A percentile compares a stretch with the other conserved stretches of the same genome.
These are phyloP conservation scores for Dicorynia guianensis DNA, from an alignment of 306 rosid genomes.

Conservation along the genomic window DNA sequence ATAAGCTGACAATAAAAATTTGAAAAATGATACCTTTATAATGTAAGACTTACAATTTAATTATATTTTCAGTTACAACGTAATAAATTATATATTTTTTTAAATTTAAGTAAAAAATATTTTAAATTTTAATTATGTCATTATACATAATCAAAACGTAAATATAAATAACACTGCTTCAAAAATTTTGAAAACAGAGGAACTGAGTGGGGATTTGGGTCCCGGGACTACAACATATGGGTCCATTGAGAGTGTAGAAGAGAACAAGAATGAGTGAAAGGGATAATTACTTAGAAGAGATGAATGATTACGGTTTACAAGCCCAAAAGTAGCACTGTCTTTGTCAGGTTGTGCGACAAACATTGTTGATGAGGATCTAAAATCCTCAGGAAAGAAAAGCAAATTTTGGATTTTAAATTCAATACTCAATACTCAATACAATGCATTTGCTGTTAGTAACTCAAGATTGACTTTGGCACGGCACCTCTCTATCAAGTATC, in stretches of 20 bases:
- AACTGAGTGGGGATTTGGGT: no score
- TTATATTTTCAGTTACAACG: no score
- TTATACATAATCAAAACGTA: no score
- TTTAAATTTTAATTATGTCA: no score
- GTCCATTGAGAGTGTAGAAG: constrained; percentile 5
- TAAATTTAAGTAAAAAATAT: no score
- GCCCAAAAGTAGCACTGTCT: constrained; percentile 28
- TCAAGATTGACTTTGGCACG: constrained; percentile 30
- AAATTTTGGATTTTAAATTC: no score
- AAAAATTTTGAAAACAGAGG: no score
- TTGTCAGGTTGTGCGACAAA: constrained; percentile 22
- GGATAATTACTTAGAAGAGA: constrained; percentile 26
- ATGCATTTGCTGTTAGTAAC: constrained; percentile 18
- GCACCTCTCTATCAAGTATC: constrained; percentile 23
- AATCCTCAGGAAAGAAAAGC: neutral
- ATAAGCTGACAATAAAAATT: no score
- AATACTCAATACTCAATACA: neutral
- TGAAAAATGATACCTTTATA: no score
- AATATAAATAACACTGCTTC: no score
- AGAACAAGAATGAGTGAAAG: constrained; percentile 17
- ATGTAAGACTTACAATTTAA: no score
- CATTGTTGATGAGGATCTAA: constrained; percentile 3
- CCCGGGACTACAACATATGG: neutral
- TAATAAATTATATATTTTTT: no score
- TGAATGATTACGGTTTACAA: constrained; percentile 30